Percentiles rank a stretch among this genome's conserved stretches.
These are phyloP conservation scores for Tillandsia fasciculata DNA, from an alignment of 176 grass and related monocot genomes.

Conservation along the genomic window DNA sequence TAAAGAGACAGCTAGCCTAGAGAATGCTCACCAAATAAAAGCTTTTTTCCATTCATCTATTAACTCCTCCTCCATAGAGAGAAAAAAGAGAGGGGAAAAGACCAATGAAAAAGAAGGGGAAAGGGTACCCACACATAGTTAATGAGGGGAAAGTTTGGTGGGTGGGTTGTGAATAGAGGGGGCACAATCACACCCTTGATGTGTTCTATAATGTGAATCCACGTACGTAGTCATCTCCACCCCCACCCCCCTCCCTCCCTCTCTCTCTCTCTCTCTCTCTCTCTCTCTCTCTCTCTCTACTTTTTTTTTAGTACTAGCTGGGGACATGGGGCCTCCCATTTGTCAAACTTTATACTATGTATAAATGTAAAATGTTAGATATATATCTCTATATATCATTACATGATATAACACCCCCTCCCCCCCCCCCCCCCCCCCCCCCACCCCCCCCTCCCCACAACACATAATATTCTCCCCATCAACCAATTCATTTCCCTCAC, in stretches of 20 bases:
- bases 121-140: slow-evolving; percentile 25
- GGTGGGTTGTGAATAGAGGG: slow-evolving; percentile 29
- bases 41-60: too few species aligned
- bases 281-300: neutral
- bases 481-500: neutral
- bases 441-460: too few species aligned
- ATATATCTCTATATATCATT: too few species aligned
- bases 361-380: neutral
- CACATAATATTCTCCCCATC: too few species aligned
- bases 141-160: slow-evolving; percentile 32
- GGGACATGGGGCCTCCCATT: slow-evolving; percentile 6
- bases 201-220: slow-evolving; percentile 33
- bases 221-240: slow-evolving; percentile 23
- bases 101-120: neutral
- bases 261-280: neutral
- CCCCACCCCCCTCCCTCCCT: neutral
- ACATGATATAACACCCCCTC: too few species aligned
- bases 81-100: neutral
- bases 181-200: slow-evolving; percentile 35
- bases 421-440: too few species aligned
- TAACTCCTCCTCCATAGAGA: slow-evolving; percentile 1
- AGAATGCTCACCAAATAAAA: too few species aligned
- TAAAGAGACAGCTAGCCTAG: too few species aligned
- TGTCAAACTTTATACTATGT: slow-evolving; percentile 15
- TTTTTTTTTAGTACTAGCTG: neutral